These are phyloP conservation scores for Eucalyptus curtisii DNA, from an alignment of 345 rosid species.

Conservation along the genomic window DNA sequence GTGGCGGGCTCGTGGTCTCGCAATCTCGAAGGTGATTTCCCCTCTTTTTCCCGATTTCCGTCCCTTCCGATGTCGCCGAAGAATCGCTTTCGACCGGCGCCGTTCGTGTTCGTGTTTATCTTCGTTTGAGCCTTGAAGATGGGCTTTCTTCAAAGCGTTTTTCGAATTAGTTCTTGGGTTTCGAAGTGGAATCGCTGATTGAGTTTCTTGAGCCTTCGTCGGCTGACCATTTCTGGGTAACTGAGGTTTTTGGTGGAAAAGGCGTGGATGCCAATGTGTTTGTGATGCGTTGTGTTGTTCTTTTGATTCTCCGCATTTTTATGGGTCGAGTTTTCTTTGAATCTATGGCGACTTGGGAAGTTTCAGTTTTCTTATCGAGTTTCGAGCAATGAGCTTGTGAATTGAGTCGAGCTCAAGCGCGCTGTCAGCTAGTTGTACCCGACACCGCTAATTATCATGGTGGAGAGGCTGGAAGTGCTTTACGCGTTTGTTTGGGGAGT, in stretches of 20 bases:
- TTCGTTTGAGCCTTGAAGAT: not conserved
- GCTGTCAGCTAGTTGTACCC: not conserved
- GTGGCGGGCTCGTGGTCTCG: not conserved
- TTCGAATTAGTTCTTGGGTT: not conserved
- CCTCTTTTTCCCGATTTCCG: not conserved
- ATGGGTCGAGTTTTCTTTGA: not conserved
- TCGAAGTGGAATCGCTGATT: not conserved
- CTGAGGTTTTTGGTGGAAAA: not conserved
- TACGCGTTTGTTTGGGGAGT: not conserved
- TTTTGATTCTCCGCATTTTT: not conserved
- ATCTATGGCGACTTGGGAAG: not conserved
- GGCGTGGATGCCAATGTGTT: not conserved
- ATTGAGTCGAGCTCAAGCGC: not conserved
- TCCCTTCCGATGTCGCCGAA: not conserved
- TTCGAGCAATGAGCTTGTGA: not conserved
- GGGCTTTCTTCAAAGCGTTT: not conserved
- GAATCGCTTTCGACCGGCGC: not conserved
- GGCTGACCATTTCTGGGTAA: not conserved
- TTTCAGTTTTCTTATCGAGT: not conserved
- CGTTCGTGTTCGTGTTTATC: not conserved
- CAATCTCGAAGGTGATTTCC: not conserved
- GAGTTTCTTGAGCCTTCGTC: not conserved
- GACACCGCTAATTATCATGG: not conserved
- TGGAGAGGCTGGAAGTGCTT: not conserved
- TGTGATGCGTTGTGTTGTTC: not conserved